Evolutionary conservation across 2,329 filamentous ascomycete genomes (phyloP), one percentile per base, ranked within the genome.

Genomic region (Epichloe elymi): DNA sequence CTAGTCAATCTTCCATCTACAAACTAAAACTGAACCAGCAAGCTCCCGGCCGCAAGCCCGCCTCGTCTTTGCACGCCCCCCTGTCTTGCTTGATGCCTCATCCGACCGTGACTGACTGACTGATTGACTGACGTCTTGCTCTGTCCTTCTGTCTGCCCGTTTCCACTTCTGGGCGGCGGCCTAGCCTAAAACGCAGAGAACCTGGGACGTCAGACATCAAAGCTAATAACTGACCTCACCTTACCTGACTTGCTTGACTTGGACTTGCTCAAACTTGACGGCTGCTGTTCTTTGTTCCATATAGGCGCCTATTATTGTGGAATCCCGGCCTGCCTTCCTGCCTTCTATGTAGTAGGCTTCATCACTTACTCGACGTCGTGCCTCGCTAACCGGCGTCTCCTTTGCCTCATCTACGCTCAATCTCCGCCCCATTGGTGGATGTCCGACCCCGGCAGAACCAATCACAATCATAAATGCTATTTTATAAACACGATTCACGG

Each of bases 351-450:
- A 17, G 17, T 46, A 30, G 19, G 44, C 44, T 46, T 33, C 17
- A 33, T 39, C 26, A 23, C 37, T 51, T 36, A 36, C 53, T 58
- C 61, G 56, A 56, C 57, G 59, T 61, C 54, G 56, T 61, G 58
- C 54, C 56, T 60, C 55, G 56, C 62, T 17, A 63, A 61, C 62
- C 61, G 59, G 63, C 59, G 57, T 58, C 56, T 56, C 53, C 59
- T 63, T 59, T 64, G 60, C 63, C 61, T 66, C 63, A 62, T 61
- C 62, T 60, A 59, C 58, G 60, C 58, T 58, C 60, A 61, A 61
- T 64, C 57, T 57, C 55, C 57, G 55, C 58, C 42, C 56, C 55
- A 66, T 66, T 67, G 65, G 65, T 61, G 58, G 55, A 58, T 51
- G 56, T 56, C 44, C 54, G 56, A 55, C 62, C 60, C 57, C 53